Evolutionary conservation across 176 grass and related monocot species (phyloP), one percentile per base, ranked within the genome.

Genomic region (Elymus sibiricus): DNA sequence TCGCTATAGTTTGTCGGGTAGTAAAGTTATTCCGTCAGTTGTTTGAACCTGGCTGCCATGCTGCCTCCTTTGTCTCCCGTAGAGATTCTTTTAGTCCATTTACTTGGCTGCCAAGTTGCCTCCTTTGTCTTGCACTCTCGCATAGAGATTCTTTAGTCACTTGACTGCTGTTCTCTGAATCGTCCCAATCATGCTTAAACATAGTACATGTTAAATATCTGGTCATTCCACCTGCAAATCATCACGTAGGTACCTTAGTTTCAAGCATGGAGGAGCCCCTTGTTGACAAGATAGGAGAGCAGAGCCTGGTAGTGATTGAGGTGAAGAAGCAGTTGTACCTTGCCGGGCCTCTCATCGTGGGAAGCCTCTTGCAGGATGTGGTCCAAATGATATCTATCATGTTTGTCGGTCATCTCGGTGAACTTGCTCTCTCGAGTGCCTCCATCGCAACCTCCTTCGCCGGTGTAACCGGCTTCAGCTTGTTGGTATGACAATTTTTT

Each of bases 371-470:
- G 9, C 87, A 88, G 81, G 83, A 88, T 53, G 42, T 84, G 31
- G 55, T 84, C 39, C 81, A 88, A 81, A 88, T 88, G 81, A 84
- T 88, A 38, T 88, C 81, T 3, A 29, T 88, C 40, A 88, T 88
- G 87, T 88, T 79, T 13, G 87, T 88, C 0, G 87, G 87, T 22
- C 87, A 88, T 65, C 81, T 88, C 5, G 87, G 87, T 1, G 81
- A 88, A 81, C 87, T 88, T 4, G 74, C 81, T 7, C 87, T 88
- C 74, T 84, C 87, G 22, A 84, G 87, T 59, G 87, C 87, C 74
- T 88, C 87, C 87, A 88, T 88, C 3, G 87, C 81, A 8, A 88
- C 87, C 74, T 88, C 87, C n/a, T 88, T 88, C 16, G 87, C 87
- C 22, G 29, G 75, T 13, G 87, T 88, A 58, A 88, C 87, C 1